A percentile compares a stretch with the other conserved stretches of the same genome.
Evolutionary conservation across 2,329 filamentous ascomycete genomes (phyloP).

Genomic region (Beauveria scarabaeidicola): DNA sequence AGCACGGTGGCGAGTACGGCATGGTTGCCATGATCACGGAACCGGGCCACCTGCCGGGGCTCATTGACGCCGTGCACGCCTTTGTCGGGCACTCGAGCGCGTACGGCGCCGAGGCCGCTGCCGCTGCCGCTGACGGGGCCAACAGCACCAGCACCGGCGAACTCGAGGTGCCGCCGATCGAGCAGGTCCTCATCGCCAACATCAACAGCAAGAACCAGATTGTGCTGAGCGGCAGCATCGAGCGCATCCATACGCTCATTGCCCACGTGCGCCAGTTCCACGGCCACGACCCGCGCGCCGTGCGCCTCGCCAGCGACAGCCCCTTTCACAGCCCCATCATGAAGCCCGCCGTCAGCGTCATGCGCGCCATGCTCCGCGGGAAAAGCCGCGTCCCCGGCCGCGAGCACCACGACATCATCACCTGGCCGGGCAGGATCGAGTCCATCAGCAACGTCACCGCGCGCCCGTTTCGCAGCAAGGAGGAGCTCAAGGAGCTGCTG

Average conservation of each 20-base stretch:
- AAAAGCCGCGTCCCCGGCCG: constrained; percentile 45
- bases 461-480: constrained; percentile 63
- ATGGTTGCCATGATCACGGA: constrained; percentile 94
- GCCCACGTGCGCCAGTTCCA: constrained; percentile 82
- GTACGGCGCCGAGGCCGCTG: constrained; percentile 54
- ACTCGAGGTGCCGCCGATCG: constrained; percentile 59
- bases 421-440: constrained; percentile 65
- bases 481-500: constrained; percentile 69
- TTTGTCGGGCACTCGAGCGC: constrained; percentile 64
- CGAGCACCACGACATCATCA: constrained; percentile 56
- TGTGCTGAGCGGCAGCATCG: constrained; percentile 80
- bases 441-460: constrained; percentile 85
- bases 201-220: constrained; percentile 96
- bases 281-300: constrained; percentile 82
- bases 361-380: constrained; percentile 58
- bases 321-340: constrained; percentile 92
- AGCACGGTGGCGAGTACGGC: constrained; percentile 74
- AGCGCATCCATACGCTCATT: constrained; percentile 70
- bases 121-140: not conserved
- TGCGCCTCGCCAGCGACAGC: constrained; percentile 76
- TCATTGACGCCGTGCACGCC: constrained; percentile 68
- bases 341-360: constrained; percentile 69
- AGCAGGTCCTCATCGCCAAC: constrained; percentile 86
- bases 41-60: constrained; percentile 58
- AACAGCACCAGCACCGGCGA: constrained; percentile 36